Evolutionary conservation across 371 early-diverging fungal genomes (phyloP).

Genomic region (Circinella minor): DNA sequence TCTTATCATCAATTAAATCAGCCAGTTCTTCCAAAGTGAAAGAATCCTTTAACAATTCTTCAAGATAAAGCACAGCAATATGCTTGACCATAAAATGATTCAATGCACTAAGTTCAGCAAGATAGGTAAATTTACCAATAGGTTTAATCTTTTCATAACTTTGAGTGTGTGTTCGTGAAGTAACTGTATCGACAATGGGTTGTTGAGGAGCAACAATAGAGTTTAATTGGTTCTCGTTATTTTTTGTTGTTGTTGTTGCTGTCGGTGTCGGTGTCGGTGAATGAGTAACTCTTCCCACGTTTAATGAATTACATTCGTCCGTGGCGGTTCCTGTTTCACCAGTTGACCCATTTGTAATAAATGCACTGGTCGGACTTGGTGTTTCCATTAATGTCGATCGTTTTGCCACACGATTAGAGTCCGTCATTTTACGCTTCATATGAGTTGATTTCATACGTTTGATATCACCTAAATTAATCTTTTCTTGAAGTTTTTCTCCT

Average conservation of each 20-base stretch:
- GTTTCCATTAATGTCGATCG: constrained; percentile 65
- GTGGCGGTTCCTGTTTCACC: constrained; percentile 9
- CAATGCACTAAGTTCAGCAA: constrained; percentile 83
- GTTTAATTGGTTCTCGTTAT: too few species aligned
- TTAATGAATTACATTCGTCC: constrained; percentile 2
- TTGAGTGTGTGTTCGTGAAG: constrained; percentile 14
- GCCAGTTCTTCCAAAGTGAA: constrained; percentile 73
- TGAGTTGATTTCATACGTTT: constrained; percentile 67
- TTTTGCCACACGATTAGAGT: constrained; percentile 60
- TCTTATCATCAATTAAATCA: constrained; percentile 75
- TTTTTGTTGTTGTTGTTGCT: background rate
- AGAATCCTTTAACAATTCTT: constrained; percentile 70
- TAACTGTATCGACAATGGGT: background rate
- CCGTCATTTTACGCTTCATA: constrained; percentile 58
- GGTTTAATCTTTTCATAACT: constrained; percentile 40
- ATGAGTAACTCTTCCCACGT: background rate
- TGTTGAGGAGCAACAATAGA: background rate
- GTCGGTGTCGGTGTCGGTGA: constrained; percentile 5
- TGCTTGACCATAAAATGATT: constrained; percentile 88
- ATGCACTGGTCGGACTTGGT: constrained; percentile 44
- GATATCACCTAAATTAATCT: constrained; percentile 59
- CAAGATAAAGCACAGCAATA: constrained; percentile 78
- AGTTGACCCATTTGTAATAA: constrained; percentile 26
- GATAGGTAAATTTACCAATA: constrained; percentile 58
- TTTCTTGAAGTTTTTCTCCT: constrained; percentile 24